Conservation (phyloP, 75 land plant genomes). For the Isoetes taiwanensis region DNA sequence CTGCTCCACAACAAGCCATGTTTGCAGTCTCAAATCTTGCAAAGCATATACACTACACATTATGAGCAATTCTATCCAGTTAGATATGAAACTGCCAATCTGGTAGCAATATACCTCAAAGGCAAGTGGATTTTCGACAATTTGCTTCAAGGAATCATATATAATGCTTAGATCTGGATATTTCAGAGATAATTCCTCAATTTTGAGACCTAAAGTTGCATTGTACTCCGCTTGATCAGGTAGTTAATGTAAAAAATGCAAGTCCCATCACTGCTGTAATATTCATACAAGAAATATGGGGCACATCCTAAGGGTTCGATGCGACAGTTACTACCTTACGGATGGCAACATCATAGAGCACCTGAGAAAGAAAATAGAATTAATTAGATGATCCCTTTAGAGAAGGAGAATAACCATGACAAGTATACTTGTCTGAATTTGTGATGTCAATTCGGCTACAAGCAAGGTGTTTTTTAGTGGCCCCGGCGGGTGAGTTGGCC, state of each 20-base stretch:
- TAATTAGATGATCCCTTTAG: no score
- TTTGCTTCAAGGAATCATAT: conserved; percentile 48
- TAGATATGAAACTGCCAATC: not conserved
- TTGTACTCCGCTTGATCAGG: conserved; percentile 53
- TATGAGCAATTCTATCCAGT: not conserved
- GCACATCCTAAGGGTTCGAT: conserved; percentile 62
- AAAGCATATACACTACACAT: not conserved
- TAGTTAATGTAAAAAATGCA: conserved; percentile 47
- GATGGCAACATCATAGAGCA: conserved; percentile 33
- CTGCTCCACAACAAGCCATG: conserved; percentile 75
- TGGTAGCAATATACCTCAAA: not conserved
- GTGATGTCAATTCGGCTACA: no score
- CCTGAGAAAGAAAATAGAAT: conserved; percentile 38
- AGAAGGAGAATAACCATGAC: no score
- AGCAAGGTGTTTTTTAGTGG: no score
- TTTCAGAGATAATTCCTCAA: conserved; percentile 25
- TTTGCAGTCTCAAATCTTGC: conserved; percentile 44
- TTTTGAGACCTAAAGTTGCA: conserved; percentile 30
- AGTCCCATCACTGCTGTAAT: conserved; percentile 29
- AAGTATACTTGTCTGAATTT: no score
- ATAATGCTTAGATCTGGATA: conserved; percentile 29
- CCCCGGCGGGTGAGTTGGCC: no score
- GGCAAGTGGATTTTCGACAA: conserved; percentile 23
- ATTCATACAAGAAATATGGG: conserved; percentile 47
- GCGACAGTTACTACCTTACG: conserved; percentile 45